A percentile compares a stretch with the other conserved stretches of the same genome.
phyloP scores from a whole-genome alignment of 1,284 basidiomycete genomes.

The Xanthoconium separans region DNA sequence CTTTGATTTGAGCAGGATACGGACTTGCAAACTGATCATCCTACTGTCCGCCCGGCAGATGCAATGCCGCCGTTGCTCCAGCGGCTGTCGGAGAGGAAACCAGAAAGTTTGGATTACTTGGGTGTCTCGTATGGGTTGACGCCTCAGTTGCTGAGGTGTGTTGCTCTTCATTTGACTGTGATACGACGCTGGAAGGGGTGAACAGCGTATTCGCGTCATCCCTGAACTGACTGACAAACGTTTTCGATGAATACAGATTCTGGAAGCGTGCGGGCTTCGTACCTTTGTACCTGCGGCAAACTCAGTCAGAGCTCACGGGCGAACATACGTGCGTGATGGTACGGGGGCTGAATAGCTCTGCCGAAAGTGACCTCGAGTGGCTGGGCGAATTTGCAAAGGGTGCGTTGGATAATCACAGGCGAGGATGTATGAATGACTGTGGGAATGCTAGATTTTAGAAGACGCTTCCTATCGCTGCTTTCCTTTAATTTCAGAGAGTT shows the following conservation, averaged over 20 bases:
- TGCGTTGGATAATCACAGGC: slow-evolving; percentile 32
- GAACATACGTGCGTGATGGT: slow-evolving; percentile 97
- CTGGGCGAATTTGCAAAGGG: slow-evolving; percentile 88
- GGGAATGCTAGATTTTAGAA: slow-evolving; percentile 73
- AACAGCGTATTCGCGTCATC: background rate
- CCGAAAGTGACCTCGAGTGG: slow-evolving; percentile 72
- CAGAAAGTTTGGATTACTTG: slow-evolving; percentile 91
- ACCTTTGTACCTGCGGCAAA: slow-evolving; percentile 93
- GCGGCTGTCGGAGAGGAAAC: slow-evolving; percentile 86
- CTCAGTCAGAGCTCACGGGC: slow-evolving; percentile 92
- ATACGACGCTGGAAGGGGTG: background rate
- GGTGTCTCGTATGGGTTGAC: slow-evolving; percentile 97
- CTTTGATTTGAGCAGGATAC: slow-evolving; percentile 33
- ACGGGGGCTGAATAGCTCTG: slow-evolving; percentile 72
- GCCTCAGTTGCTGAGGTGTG: slow-evolving; percentile 74
- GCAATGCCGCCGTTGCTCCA: slow-evolving; percentile 94
- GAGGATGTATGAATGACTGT: background rate
- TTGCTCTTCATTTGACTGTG: background rate
- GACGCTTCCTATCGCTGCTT: slow-evolving; percentile 85
- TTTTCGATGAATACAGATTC: slow-evolving; percentile 52
- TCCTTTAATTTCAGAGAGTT: slow-evolving; percentile 97
- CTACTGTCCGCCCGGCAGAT: slow-evolving; percentile 70
- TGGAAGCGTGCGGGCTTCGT: slow-evolving; percentile 95
- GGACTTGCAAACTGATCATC: slow-evolving; percentile 70
- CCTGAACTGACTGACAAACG: background rate